A percentile compares a stretch with the other conserved stretches of the same genome.
Evolutionary conservation across 345 rosid genomes (phyloP).

Genomic region (Eucalyptus sp.): DNA sequence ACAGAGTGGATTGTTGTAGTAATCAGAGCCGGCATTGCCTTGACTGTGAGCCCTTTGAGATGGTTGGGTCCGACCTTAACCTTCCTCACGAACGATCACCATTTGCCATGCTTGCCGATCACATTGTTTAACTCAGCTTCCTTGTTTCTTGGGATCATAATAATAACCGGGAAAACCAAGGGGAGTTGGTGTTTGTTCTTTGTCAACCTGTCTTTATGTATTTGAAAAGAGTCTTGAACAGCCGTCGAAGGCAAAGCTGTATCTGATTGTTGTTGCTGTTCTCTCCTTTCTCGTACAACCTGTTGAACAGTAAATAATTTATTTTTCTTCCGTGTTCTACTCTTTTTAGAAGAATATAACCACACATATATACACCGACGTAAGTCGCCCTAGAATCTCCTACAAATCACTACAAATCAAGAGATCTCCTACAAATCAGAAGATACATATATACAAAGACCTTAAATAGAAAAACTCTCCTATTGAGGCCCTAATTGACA

Average conservation of each 20-base stretch:
- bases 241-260: not conserved
- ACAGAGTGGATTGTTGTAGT: not conserved
- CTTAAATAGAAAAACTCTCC: too few relatives aligned
- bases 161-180: not conserved
- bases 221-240: not conserved
- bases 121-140: not conserved
- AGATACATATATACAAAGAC: too few relatives aligned
- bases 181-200: not conserved
- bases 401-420: too few relatives aligned
- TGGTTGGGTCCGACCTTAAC: not conserved
- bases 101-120: not conserved
- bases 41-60: not conserved
- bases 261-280: not conserved
- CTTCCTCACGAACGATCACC: not conserved
- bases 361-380: too few relatives aligned
- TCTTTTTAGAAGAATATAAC: too few relatives aligned
- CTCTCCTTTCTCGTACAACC: not conserved
- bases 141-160: not conserved
- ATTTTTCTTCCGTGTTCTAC: too few relatives aligned
- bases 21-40: not conserved
- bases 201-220: not conserved
- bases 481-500: too few relatives aligned
- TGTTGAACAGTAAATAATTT: too few relatives aligned
- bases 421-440: too few relatives aligned
- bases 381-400: too few relatives aligned